These are phyloP conservation scores for Neurospora sp. DNA, from an alignment of 495 filamentous ascomycete genomes.

Conservation along the genomic window DNA sequence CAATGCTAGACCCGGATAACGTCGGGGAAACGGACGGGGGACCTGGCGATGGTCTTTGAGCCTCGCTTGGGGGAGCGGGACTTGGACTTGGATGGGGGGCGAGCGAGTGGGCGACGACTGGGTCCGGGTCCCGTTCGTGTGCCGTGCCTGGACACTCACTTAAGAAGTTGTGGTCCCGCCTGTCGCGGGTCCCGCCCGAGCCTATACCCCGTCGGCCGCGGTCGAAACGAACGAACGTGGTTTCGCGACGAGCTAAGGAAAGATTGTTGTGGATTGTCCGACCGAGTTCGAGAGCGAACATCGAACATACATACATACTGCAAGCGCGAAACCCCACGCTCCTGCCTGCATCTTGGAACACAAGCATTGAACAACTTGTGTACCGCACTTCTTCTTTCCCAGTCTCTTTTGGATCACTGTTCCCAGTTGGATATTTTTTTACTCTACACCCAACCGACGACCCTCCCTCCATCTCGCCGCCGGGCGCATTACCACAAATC, in stretches of 20 bases:
- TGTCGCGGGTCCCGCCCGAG: background rate
- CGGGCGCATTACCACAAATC: background rate
- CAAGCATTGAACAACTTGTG: background rate
- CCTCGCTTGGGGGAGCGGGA: background rate
- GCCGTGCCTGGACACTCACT: background rate
- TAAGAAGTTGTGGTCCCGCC: background rate
- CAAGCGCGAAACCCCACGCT: background rate
- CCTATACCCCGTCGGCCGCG: background rate
- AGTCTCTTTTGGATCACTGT: background rate
- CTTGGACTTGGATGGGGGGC: background rate
- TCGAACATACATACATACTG: background rate
- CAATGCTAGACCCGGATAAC: background rate
- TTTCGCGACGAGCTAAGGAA: background rate
- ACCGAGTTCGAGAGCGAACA: background rate
- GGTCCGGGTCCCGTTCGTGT: background rate
- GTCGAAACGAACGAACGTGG: background rate
- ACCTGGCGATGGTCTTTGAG: background rate
- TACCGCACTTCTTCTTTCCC: background rate
- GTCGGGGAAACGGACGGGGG: background rate
- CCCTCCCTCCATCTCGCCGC: background rate
- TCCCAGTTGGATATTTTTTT: background rate
- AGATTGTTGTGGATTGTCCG: background rate
- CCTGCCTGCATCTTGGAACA: constrained; percentile 7
- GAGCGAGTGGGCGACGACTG: background rate
- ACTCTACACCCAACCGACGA: background rate